phyloP scores from a whole-genome alignment of 176 grass and related monocot genomes.

The Triticum urartu region DNA sequence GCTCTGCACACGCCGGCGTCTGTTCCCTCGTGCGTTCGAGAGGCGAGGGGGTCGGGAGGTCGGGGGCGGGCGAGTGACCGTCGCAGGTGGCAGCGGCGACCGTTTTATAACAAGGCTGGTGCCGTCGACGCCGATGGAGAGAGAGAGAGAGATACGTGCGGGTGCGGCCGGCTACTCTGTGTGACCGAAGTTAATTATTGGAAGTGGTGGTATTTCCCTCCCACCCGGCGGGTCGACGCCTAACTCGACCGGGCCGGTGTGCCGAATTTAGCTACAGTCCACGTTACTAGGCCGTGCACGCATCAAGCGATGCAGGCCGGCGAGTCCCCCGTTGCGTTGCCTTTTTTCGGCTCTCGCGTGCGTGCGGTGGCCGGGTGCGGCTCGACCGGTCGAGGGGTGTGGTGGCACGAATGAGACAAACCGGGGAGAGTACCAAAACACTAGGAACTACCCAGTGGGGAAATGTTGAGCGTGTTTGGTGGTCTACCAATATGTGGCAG shows the following conservation, averaged over 20 bases:
- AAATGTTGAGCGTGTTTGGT: background rate
- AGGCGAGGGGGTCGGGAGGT: background rate
- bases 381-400: conserved; percentile 4
- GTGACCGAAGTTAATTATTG: background rate
- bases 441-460: background rate
- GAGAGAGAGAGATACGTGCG: background rate
- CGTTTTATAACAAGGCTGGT: conserved; percentile 22
- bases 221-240: background rate
- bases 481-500: background rate
- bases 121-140: background rate
- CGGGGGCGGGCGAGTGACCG: background rate
- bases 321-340: background rate
- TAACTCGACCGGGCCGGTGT: conserved; percentile 13
- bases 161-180: background rate
- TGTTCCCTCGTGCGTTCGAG: background rate
- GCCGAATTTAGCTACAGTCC: conserved; percentile 5
- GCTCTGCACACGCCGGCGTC: background rate
- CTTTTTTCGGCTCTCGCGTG: background rate
- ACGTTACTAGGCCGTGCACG: conserved; percentile 15
- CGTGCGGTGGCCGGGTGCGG: background rate
- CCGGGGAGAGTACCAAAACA: background rate
- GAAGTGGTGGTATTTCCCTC: background rate
- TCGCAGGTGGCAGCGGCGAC: conserved; percentile 19
- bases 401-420: background rate
- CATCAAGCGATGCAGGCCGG: background rate